Percentiles rank a stretch among this genome's conserved stretches.
phyloP scores from a whole-genome alignment of 305 asterid species.

The Striga hermonthica region DNA sequence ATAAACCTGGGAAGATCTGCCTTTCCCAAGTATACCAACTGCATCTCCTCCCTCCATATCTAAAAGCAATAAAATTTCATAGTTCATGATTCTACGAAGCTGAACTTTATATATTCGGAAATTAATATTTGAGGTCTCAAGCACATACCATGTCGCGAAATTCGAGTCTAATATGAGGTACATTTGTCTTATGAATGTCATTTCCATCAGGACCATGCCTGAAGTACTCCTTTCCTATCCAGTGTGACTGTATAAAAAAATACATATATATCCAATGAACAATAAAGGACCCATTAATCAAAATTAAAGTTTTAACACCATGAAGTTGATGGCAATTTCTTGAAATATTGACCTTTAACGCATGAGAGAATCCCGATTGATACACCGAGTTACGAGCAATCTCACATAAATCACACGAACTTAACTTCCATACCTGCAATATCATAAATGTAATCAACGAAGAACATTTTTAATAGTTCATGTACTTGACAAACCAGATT shows the following conservation, averaged over 20 bases:
- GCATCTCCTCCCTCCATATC: conserved; percentile 82
- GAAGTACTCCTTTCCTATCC: conserved; percentile 70
- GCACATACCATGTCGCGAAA: conserved; percentile 66
- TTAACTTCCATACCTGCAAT: conserved; percentile 71
- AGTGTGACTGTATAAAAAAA: conserved; percentile 50
- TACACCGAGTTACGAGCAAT: conserved; percentile 75
- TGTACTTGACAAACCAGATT: not conserved
- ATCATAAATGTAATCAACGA: not conserved
- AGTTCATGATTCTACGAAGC: not conserved
- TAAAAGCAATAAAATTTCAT: conserved; percentile 26
- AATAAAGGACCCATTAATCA: not conserved
- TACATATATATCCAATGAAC: not conserved
- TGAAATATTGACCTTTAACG: conserved; percentile 45
- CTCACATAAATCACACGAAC: conserved; percentile 77
- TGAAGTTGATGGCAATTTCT: no score
- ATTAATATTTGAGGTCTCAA: not conserved
- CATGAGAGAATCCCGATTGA: conserved; percentile 79
- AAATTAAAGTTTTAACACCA: no score
- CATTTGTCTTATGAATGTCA: conserved; percentile 72
- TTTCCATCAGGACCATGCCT: conserved; percentile 72
- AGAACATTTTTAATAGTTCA: not conserved
- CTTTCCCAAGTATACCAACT: conserved; percentile 56
- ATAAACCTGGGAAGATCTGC: conserved; percentile 44
- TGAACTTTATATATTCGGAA: conserved; percentile 8
- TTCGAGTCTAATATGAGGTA: conserved; percentile 74